These are phyloP conservation scores for Asterophora parasitica DNA, from an alignment of 768 basidiomycete species.

Conservation along the genomic window DNA sequence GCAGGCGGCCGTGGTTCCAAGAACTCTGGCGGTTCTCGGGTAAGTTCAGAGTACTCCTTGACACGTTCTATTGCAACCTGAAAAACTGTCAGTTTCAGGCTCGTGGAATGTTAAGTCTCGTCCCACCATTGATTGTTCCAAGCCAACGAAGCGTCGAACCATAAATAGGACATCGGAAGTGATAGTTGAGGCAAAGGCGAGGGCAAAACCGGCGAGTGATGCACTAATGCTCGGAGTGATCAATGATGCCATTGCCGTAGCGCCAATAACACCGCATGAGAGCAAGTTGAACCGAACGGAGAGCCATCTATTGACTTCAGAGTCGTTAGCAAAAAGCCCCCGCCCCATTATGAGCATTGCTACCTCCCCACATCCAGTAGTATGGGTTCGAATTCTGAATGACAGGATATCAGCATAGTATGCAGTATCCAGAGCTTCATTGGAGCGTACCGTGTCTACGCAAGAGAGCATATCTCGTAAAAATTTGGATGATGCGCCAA, in stretches of 20 bases:
- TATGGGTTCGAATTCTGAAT: conserved; percentile 59
- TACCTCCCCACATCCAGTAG: conserved; percentile 91
- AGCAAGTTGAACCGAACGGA: conserved; percentile 83
- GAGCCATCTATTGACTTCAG: conserved; percentile 83
- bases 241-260: conserved; percentile 64
- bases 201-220: conserved; percentile 78
- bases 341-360: conserved; percentile 9
- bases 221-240: conserved; percentile 70
- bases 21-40: conserved; percentile 77
- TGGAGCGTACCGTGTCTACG: conserved; percentile 64
- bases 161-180: conserved; percentile 67
- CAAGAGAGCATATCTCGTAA: conserved; percentile 78
- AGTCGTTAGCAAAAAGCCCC: neutral
- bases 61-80: conserved; percentile 84
- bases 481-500: conserved; percentile 85
- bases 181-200: conserved; percentile 79
- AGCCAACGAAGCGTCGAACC: conserved; percentile 73
- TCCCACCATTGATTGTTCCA: conserved; percentile 91
- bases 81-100: neutral
- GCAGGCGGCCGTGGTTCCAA: conserved; percentile 78
- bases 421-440: too few relatives aligned
- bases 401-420: neutral
- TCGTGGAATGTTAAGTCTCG: neutral
- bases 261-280: conserved; percentile 66
- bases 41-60: conserved; percentile 84